These are phyloP conservation scores for Ogataea sp. DNA, from an alignment of 805 yeast species.

Conservation along the genomic window DNA sequence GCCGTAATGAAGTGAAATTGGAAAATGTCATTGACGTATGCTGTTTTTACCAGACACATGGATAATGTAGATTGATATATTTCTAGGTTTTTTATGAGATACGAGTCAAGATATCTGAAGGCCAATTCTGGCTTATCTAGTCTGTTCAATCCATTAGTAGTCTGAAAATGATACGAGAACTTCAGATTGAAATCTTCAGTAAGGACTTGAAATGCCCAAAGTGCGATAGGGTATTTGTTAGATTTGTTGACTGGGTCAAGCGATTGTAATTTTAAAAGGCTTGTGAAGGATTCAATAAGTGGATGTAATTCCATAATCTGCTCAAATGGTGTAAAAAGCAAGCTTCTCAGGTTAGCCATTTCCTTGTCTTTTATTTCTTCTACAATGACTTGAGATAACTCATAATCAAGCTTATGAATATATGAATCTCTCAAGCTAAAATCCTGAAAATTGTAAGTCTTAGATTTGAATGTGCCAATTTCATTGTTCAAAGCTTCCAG, in stretches of 20 bases:
- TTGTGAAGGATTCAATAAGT: background rate
- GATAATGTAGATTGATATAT: slow-evolving; percentile 23
- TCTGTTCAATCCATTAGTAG: slow-evolving; percentile 47
- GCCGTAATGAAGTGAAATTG: slow-evolving; percentile 35
- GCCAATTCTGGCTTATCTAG: slow-evolving; percentile 70
- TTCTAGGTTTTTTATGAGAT: slow-evolving; percentile 23
- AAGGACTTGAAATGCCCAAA: slow-evolving; percentile 45
- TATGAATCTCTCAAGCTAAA: background rate
- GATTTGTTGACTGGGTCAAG: slow-evolving; percentile 20
- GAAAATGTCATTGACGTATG: slow-evolving; percentile 14
- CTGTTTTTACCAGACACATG: slow-evolving; percentile 14
- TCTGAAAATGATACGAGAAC: slow-evolving; percentile 54
- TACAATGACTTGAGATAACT: background rate
- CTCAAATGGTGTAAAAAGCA: background rate
- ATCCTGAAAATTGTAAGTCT: background rate
- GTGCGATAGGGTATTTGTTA: slow-evolving; percentile 29
- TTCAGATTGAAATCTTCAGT: slow-evolving; percentile 38
- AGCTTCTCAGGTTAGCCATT: background rate
- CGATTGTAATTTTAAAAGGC: slow-evolving; percentile 23
- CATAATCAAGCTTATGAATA: background rate
- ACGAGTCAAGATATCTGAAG: slow-evolving; percentile 39
- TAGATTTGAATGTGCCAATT: background rate
- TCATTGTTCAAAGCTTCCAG: background rate
- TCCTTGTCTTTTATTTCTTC: background rate
- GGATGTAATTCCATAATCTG: background rate